Base-by-base conservation (phyloP, 2,329 filamentous ascomycete species). In the Davidsoniella neocaledoniae region DNA sequence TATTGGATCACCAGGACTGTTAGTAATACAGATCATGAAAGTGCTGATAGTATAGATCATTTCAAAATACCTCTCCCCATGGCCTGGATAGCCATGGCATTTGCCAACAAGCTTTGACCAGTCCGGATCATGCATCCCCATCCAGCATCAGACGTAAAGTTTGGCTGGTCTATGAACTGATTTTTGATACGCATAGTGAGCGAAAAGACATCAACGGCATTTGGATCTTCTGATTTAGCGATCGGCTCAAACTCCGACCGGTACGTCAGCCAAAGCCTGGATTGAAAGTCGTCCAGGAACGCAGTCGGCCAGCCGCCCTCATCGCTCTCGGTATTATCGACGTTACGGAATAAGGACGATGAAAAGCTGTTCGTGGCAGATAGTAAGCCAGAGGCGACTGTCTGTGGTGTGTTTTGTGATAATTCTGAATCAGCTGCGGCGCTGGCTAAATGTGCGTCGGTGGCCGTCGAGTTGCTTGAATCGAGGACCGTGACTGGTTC, bases 71-170 rank as follows among this genome's bases (percentile, higher is more conserved):
- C 83, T 73, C 91, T 78, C 17, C 91, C 90, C 19, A 95, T 67
- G 38, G 74, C 71, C 44, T 88, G 67, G 50, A 83, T 73, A 16
- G 77, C 66, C 58, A 96, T 70, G 1, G 90, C 74, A 64, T 96
- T 98, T 42, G 90, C 90, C 40, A 98, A 70, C 23, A 98, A 71
- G 59, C 86, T 90, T 67, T 98, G 91, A 3, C 91, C 91, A 5
- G 90, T 95, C 53, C 91, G 74, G 58, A 98, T 96, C 91, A 98
- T 98, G 61, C 91, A 98, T 0, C 91, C 91, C 87, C 93, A 98
- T 47, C 91, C 91, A 8, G 86, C 88, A 62, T 98, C 91, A 2
- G 86, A 90, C 9, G 86, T 83, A 64, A 96, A 98, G 4, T 85
- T 87, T 23, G 73, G 72, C 51, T 85, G 77, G 45, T 94, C 86